These are phyloP conservation scores for Boletus sp. DNA, from an alignment of 768 basidiomycete species.

Conservation along the genomic window DNA sequence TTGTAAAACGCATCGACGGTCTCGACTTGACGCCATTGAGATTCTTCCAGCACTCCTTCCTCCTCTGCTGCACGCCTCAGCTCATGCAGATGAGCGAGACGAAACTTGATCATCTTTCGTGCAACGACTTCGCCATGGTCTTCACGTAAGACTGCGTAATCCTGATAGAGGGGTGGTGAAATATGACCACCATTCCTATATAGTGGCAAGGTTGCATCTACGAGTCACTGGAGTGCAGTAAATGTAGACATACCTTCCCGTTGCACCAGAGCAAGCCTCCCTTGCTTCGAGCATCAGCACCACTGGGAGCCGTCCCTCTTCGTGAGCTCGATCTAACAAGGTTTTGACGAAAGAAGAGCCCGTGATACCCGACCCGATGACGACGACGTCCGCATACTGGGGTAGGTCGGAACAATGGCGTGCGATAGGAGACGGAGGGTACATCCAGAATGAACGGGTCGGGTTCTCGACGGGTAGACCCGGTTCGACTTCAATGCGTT, in stretches of 20 bases:
- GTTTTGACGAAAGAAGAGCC: conserved; percentile 60
- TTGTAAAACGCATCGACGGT: conserved; percentile 57
- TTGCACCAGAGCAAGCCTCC: conserved; percentile 72
- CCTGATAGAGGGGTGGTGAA: conserved; percentile 56
- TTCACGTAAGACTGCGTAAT: conserved; percentile 49
- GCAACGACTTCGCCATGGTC: conserved; percentile 47
- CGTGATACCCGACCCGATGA: conserved; percentile 79
- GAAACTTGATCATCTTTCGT: conserved; percentile 55
- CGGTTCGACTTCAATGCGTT: conserved; percentile 41
- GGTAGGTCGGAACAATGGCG: conserved; percentile 32
- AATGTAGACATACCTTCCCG: conserved; percentile 56
- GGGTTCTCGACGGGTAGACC: conserved; percentile 60
- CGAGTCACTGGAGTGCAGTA: neutral
- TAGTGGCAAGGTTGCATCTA: too few species aligned
- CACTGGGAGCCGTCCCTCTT: conserved; percentile 30
- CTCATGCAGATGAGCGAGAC: conserved; percentile 54
- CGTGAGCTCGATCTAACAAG: conserved; percentile 40
- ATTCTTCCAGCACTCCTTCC: conserved; percentile 49
- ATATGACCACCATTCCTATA: conserved; percentile 71
- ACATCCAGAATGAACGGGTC: conserved; percentile 62
- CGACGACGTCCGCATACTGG: conserved; percentile 57
- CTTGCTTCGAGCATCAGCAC: conserved; percentile 83
- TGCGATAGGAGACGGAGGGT: conserved; percentile 50
- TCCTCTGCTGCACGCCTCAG: conserved; percentile 50
- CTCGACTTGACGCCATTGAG: conserved; percentile 58